phyloP scores from a whole-genome alignment of 257 asterid genomes.

The Euphrasia confusa region DNA sequence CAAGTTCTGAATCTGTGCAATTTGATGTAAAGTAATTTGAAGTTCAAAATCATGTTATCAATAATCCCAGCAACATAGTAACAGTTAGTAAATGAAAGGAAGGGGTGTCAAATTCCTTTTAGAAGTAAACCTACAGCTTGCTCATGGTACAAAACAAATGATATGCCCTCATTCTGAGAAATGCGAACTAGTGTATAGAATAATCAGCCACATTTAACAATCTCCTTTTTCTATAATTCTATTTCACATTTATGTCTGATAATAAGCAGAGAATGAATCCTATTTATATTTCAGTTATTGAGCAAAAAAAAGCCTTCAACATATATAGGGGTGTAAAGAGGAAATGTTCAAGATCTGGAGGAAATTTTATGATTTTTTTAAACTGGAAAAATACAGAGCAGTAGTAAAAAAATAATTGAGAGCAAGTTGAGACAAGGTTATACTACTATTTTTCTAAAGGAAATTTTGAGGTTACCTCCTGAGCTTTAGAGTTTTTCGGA shows the following conservation, averaged over 20 bases:
- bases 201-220: not conserved
- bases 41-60: constrained; percentile 21
- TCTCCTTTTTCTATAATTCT: not conserved
- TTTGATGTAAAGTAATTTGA: constrained; percentile 1
- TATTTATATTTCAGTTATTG: not conserved
- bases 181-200: constrained; percentile 1
- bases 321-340: not conserved
- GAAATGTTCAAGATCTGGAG: not conserved
- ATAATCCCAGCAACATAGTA: constrained; percentile 17
- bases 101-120: constrained; percentile 1
- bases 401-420: not conserved
- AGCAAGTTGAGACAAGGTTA: not conserved
- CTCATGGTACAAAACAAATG: constrained; percentile 1
- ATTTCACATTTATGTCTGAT: not conserved
- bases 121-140: constrained; percentile 1
- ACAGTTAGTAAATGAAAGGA: constrained; percentile 5
- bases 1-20: constrained; percentile 66
- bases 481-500: constrained; percentile 71
- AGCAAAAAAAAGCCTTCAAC: not conserved
- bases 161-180: constrained; percentile 2
- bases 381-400: not conserved
- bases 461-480: constrained; percentile 54
- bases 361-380: not conserved
- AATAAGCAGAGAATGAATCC: constrained; percentile 6
- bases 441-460: not conserved